A percentile compares a stretch with the other conserved stretches of the same genome.
Conservation (phyloP, 192 early-diverging fungal genomes). For the Jimgerdemannia lactiflua region DNA sequence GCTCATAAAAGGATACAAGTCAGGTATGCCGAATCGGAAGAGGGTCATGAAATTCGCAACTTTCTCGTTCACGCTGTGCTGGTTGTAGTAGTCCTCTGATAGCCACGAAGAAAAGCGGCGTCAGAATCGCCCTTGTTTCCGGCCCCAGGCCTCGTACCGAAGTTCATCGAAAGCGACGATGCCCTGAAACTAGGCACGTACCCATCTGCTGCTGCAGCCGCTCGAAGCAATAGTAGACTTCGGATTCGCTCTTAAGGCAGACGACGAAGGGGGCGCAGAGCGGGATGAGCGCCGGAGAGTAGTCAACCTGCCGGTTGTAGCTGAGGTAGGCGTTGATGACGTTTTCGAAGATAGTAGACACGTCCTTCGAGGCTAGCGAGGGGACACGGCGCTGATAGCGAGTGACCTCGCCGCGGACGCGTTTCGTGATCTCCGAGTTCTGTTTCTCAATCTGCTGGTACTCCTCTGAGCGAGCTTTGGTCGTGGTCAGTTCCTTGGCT, state of each 20-base stretch:
- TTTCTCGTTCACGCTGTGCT: constrained; percentile 65
- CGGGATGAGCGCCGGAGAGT: constrained; percentile 69
- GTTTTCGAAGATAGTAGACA: constrained; percentile 70
- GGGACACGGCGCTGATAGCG: constrained; percentile 57
- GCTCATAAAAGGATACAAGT: constrained; percentile 56
- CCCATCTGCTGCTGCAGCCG: constrained; percentile 67
- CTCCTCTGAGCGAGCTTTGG: constrained; percentile 54
- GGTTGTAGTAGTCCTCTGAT: constrained; percentile 66
- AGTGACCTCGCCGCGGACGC: constrained; percentile 74
- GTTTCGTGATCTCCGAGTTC: constrained; percentile 64
- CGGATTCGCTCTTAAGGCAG: constrained; percentile 66
- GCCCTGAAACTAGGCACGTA: constrained; percentile 27
- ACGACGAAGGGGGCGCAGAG: constrained; percentile 83
- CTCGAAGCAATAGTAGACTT: constrained; percentile 83
- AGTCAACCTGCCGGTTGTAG: constrained; percentile 73
- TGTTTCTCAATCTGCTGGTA: constrained; percentile 74
- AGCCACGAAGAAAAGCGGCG: background rate
- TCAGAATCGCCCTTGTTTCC: too few relatives aligned
- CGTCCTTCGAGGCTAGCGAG: constrained; percentile 32
- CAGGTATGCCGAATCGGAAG: constrained; percentile 81
- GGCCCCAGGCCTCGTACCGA: background rate
- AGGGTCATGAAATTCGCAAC: constrained; percentile 85
- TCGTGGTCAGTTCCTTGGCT: constrained; percentile 68
- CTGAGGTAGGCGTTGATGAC: constrained; percentile 87
- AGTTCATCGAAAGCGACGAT: background rate